Base-by-base conservation (phyloP, 2,329 filamentous ascomycete genomes). In the Trichophyton simii region DNA sequence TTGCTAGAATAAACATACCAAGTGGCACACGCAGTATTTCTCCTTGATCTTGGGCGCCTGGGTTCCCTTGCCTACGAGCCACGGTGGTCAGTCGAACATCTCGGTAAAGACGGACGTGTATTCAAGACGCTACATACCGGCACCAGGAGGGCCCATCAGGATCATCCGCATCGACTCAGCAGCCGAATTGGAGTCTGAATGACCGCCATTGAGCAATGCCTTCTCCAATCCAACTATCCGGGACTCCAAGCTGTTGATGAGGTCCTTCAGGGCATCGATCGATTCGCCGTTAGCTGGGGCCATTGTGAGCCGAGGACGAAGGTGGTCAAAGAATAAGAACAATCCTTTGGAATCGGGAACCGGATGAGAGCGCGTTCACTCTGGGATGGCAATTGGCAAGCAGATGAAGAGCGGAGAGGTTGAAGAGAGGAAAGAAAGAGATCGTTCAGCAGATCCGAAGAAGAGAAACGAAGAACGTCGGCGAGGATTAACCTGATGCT, bases 21-120 rank as follows among this genome's bases (percentile, higher is more conserved):
- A 79, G 78, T 99, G 94, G 80, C 94, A 99, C 80, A 91, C 91
- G 75, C 87, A 90, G 80, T 91, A 99, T 80, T 89, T 95, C 73
- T 97, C 92, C 84, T 96, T 96, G 79, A 99, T 94, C 77, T 88
- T 92, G 67, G 94, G 94, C 63, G 94, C 94, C 78, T 99, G 94
- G 48, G 94, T 99, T 78, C 94, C 94, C 85, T 99, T 99, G 80
- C 94, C 94, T 97, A 58, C 42, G 6, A 28, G 34, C 46, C 31
- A 20, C 13, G 55, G 44, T 46, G 54, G 42, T 61, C 58, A 62
- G 44, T 59, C 9, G 55, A 6, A 41, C 22, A 54, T 15, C 28
- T 61, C 61, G 41, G 36, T 36, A 60, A 52, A 57, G 61, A 41
- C 28, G 55, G 61, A 41, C 28, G 52, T 61, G 25, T 59, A 31